These are phyloP conservation scores for Leccinum subrobustum DNA, from an alignment of 1,284 basidiomycete species.

Conservation along the genomic window DNA sequence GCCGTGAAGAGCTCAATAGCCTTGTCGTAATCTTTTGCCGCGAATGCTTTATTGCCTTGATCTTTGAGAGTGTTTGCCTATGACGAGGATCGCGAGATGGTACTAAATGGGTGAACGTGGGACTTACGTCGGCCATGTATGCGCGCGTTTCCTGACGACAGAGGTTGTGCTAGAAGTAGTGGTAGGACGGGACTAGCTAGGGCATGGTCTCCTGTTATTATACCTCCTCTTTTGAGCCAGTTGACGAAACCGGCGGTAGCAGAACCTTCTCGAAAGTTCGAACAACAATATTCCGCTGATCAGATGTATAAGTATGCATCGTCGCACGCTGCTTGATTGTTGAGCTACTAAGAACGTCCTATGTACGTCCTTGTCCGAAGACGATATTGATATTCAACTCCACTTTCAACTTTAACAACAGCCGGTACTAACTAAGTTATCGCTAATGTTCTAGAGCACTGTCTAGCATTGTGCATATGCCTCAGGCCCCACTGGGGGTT, in stretches of 20 bases:
- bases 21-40: slow-evolving; percentile 88
- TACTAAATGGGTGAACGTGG: background rate
- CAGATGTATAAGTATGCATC: background rate
- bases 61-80: slow-evolving; percentile 75
- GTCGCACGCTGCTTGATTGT: too few relatives aligned
- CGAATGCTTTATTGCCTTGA: slow-evolving; percentile 94
- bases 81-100: background rate
- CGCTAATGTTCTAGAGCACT: too few relatives aligned
- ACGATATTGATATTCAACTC: background rate
- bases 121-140: slow-evolving; percentile 29
- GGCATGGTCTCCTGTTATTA: slow-evolving; percentile 6
- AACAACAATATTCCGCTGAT: background rate
- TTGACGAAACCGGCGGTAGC: background rate
- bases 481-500: too few relatives aligned
- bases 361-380: background rate
- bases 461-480: too few relatives aligned
- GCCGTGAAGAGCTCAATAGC: slow-evolving; percentile 88
- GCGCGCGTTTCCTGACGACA: background rate
- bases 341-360: background rate
- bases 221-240: slow-evolving; percentile 6
- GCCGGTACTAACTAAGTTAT: too few relatives aligned
- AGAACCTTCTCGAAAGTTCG: slow-evolving; percentile 36
- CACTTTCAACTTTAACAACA: background rate
- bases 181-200: background rate
- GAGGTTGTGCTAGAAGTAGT: background rate